Conservation (phyloP, 495 filamentous ascomycete genomes). For the Hypoxylon crocopeplum region DNA sequence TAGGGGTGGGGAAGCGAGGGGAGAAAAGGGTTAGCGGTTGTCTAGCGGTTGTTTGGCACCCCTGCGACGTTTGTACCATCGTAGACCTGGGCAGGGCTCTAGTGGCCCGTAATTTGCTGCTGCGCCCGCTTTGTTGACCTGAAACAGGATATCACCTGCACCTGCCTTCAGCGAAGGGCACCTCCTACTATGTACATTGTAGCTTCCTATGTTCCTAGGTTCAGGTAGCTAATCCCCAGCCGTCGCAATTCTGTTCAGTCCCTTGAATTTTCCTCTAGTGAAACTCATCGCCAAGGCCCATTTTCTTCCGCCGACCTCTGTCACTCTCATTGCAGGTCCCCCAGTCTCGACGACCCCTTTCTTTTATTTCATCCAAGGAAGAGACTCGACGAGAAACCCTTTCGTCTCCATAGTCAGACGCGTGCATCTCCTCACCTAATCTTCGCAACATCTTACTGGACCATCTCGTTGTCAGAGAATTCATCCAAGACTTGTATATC, state of each 20-base stretch:
- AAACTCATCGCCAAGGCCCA: too few species aligned
- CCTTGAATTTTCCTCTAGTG: constrained; percentile 26
- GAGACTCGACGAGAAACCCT: neutral
- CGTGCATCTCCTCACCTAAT: too few species aligned
- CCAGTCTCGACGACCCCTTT: neutral
- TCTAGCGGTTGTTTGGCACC: constrained; percentile 7
- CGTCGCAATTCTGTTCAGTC: constrained; percentile 13
- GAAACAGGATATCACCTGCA: constrained; percentile 37
- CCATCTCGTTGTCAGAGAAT: constrained; percentile 6
- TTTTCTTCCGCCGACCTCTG: constrained; percentile 4
- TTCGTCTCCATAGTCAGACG: too few species aligned
- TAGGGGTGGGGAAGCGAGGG: constrained; percentile 14
- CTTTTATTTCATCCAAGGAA: neutral
- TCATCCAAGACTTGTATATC: neutral
- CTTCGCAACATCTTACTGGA: constrained; percentile 12
- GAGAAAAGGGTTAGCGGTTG: constrained; percentile 28
- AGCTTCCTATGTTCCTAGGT: too few species aligned
- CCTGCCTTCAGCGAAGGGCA: neutral
- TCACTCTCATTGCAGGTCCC: constrained; percentile 1
- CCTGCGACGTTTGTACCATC: neutral
- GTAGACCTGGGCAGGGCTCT: neutral
- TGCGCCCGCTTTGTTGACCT: constrained; percentile 36
- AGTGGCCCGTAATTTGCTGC: constrained; percentile 19
- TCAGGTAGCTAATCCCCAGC: too few species aligned
- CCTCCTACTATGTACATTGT: neutral